Evolutionary conservation across 2,329 filamentous ascomycete species (phyloP).

Genomic region (Aschersonia sp.): DNA sequence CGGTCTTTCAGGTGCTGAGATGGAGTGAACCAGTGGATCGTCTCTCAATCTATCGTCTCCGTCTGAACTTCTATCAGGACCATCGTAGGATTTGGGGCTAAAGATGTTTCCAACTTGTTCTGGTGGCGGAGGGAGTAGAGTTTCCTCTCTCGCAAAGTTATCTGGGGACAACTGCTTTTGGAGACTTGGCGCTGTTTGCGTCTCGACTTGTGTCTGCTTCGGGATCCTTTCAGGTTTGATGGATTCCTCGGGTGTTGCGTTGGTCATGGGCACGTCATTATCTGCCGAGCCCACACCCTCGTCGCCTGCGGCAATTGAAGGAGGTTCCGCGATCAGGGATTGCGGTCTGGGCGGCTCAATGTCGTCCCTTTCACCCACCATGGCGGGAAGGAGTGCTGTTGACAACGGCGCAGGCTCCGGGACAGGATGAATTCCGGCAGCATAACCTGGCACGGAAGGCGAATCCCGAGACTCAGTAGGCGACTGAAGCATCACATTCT

Average conservation of each 20-base stretch:
- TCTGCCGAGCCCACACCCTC: conserved; percentile 13
- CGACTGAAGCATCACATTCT: conserved; percentile 34
- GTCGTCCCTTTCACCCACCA: not conserved
- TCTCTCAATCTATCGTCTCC: conserved; percentile 12
- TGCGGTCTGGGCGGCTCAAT: conserved; percentile 6
- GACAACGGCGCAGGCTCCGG: not conserved
- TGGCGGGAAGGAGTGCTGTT: conserved; percentile 3
- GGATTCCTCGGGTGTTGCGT: not conserved
- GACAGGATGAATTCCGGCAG: not conserved
- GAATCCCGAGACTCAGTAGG: conserved; percentile 20
- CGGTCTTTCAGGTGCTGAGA: conserved; percentile 9
- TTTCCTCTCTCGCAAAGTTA: conserved; percentile 3
- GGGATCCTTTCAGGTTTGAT: conserved; percentile 2
- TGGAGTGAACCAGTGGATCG: conserved; percentile 9
- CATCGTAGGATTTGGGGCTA: conserved; percentile 16
- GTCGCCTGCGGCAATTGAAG: conserved; percentile 16
- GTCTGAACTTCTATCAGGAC: conserved; percentile 10
- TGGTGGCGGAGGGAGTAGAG: conserved; percentile 20
- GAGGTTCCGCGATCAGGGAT: conserved; percentile 15
- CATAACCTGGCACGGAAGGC: not conserved
- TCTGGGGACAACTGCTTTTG: not conserved
- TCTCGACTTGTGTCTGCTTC: not conserved
- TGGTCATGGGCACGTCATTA: conserved; percentile 7
- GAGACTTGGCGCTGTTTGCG: not conserved
- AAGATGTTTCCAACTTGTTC: conserved; percentile 26